Base-by-base conservation (phyloP, 495 filamentous ascomycete species). In the Hyaloscypha finlandica region DNA sequence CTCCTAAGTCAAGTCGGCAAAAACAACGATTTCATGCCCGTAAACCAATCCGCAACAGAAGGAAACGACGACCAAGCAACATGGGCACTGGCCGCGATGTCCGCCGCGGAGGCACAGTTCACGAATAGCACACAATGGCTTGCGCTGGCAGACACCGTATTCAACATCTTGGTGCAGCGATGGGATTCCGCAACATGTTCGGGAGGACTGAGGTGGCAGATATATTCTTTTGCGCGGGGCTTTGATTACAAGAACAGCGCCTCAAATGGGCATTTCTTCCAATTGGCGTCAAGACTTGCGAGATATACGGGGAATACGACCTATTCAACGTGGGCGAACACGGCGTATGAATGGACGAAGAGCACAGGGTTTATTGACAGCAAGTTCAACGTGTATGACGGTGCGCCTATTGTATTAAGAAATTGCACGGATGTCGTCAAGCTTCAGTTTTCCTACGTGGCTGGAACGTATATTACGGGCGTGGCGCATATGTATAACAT, bases 121-220 rank as follows among this genome's bases (percentile, higher is more conserved):
- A 86, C 86, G 6, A 81, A 81, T 12, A 30, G 61, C 8, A 89
- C 90, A 3, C 82, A 86, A 63, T 95, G 92, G 90, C 79, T 94
- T 6, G 87, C 88, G 3, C 83, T 95, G 57, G 91, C 89, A 19
- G 89, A 94, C 72, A 90, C 87, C 4, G 89, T 91, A 0, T 92
- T 91, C 79, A 91, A 92, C 74, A 84, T 85, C 61, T 89, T 88
- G 65, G 83, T 81, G 1, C 74, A 76, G 0, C 84, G 16, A 91
- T 91, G 86, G 89, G 94, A 73, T 74, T 74, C 0, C 74, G 77
- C 5, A 77, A 77, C 31, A 90, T 81, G 93, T 70, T 90, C 90
- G 70, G 91, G 92, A 48, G 93, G 93, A 0, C 70, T 97, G 68
- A 80, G 86, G 65, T 94, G 92, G 92, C 92, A 95, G 80, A 89